Conservation (phyloP, 306 rosid genomes). For the Casuarina cunninghamiana region DNA sequence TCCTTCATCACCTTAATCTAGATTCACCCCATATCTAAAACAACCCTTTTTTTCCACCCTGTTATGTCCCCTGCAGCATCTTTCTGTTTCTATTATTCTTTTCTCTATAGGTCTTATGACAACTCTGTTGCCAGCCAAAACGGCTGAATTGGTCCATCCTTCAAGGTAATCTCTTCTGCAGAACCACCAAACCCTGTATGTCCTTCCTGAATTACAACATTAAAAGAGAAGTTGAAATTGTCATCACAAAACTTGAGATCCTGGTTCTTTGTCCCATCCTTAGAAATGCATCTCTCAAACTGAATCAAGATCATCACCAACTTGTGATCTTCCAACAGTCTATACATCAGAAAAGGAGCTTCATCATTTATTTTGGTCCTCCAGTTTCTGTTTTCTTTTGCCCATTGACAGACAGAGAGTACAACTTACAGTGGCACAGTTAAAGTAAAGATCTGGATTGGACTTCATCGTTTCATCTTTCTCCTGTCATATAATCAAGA, state of each 20-base stretch:
- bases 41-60: neutral
- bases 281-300: neutral
- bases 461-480: slow-evolving; percentile 86
- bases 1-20: neutral
- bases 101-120: neutral
- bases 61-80: neutral
- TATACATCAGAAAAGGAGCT: neutral
- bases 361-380: neutral
- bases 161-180: neutral
- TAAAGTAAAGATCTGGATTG: slow-evolving; percentile 86
- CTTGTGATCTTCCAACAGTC: neutral
- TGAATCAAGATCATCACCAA: neutral
- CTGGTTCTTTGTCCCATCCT: neutral
- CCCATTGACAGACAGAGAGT: neutral
- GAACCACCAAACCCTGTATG: neutral
- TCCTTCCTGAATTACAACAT: neutral
- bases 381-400: too few relatives aligned
- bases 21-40: neutral
- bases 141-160: neutral
- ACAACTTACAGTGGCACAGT: slow-evolving; percentile 78
- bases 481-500: slow-evolving; percentile 60
- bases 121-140: neutral
- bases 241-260: neutral
- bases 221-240: neutral
- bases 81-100: too few relatives aligned